These are phyloP conservation scores for Mycena kentingensis DNA, from an alignment of 768 basidiomycete species.

Conservation along the genomic window DNA sequence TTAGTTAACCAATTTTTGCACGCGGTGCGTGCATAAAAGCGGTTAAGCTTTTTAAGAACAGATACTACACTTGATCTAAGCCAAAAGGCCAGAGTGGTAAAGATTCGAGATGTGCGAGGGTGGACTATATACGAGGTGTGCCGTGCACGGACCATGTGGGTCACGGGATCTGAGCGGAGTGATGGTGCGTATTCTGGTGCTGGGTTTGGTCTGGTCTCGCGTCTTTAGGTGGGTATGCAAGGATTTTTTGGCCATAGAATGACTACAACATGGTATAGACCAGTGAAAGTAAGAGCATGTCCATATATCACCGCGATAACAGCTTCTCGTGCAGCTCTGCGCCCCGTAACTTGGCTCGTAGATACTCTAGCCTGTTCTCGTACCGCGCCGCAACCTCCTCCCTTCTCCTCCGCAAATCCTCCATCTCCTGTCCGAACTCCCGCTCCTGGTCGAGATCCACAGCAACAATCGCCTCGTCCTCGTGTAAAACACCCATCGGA, in stretches of 20 bases:
- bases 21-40: slow-evolving; percentile 45
- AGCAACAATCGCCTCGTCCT: slow-evolving; percentile 42
- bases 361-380: slow-evolving; percentile 73
- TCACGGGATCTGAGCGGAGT: not conserved
- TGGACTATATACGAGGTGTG: not conserved
- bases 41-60: slow-evolving; percentile 78
- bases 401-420: slow-evolving; percentile 67
- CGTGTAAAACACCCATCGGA: slow-evolving; percentile 53
- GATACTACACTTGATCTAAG: slow-evolving; percentile 98
- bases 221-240: too few relatives aligned
- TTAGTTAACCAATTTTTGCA: not conserved
- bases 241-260: too few relatives aligned
- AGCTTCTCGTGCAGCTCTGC: slow-evolving; percentile 84
- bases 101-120: slow-evolving; percentile 24
- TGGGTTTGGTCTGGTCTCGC: too few relatives aligned
- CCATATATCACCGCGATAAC: slow-evolving; percentile 39
- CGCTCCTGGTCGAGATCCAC: slow-evolving; percentile 35
- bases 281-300: too few relatives aligned
- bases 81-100: slow-evolving; percentile 94
- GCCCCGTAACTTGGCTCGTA: slow-evolving; percentile 80
- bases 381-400: slow-evolving; percentile 75
- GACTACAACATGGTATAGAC: too few relatives aligned
- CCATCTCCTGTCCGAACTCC: slow-evolving; percentile 58
- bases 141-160: not conserved
- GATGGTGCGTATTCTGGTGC: too few relatives aligned